Percentiles rank a stretch among this genome's conserved stretches.
Evolutionary conservation across 176 grass and related monocot genomes (phyloP).

Genomic region (Cenchrus americanus): DNA sequence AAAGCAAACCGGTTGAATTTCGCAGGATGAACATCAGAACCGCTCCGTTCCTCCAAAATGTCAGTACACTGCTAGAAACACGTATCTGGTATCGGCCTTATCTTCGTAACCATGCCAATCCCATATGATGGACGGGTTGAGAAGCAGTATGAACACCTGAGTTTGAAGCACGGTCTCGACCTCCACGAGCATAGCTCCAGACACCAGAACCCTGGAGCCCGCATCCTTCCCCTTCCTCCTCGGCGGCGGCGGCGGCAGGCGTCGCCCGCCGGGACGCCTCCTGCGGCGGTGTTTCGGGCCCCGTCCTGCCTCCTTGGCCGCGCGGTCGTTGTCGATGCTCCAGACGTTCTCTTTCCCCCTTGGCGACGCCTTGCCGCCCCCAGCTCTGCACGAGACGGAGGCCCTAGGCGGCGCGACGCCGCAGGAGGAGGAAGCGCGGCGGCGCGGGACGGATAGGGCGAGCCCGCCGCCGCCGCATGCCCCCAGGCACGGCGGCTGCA

Average conservation of each 20-base stretch:
- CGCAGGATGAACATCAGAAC: background rate
- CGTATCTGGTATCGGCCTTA: background rate
- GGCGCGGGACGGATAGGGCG: background rate
- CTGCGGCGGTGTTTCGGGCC: conserved; percentile 31
- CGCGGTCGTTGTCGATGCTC: conserved; percentile 86
- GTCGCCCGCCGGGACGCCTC: conserved; percentile 34
- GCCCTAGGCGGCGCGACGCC: conserved; percentile 7
- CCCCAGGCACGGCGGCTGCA: conserved; percentile 72
- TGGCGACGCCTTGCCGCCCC: conserved; percentile 42
- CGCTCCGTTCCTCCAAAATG: conserved; percentile 7
- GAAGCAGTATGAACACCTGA: conserved; percentile 52
- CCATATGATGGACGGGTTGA: background rate
- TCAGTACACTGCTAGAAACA: background rate
- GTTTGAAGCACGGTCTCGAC: conserved; percentile 93
- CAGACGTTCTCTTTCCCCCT: conserved; percentile 89
- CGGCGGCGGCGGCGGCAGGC: conserved; percentile 30
- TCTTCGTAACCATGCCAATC: background rate
- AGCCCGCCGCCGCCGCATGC: conserved; percentile 51
- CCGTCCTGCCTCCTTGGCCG: conserved; percentile 25
- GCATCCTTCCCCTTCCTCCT: conserved; percentile 50
- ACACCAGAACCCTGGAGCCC: conserved; percentile 63
- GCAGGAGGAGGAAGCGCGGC: conserved; percentile 11
- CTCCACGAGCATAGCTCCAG: conserved; percentile 87
- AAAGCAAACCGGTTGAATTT: background rate
- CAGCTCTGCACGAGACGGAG: conserved; percentile 30